Evolutionary conservation across 805 yeast species (phyloP).

Genomic region (Diddensiella transvaalensis): DNA sequence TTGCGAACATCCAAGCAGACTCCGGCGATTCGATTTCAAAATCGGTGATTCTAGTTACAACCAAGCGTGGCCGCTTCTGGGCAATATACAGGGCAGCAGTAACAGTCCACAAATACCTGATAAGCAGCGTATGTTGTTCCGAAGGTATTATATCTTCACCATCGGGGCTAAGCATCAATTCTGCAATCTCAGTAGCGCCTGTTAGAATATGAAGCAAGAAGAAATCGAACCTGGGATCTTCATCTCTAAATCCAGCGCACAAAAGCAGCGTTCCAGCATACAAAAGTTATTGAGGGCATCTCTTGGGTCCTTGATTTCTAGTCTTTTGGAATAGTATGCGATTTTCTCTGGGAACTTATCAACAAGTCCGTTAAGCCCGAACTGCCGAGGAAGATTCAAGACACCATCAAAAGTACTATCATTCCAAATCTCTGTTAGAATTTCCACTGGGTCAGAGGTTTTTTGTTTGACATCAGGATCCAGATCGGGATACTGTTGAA

Average conservation of each 20-base stretch:
- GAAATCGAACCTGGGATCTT: conserved; percentile 27
- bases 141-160: conserved; percentile 10
- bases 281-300: conserved; percentile 21
- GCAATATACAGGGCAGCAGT: conserved; percentile 19
- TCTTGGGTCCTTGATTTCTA: conserved; percentile 21
- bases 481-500: neutral
- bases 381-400: conserved; percentile 5
- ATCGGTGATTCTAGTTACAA: conserved; percentile 9
- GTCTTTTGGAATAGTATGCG: conserved; percentile 16
- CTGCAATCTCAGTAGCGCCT: conserved; percentile 25
- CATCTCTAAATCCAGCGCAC: conserved; percentile 23
- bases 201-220: conserved; percentile 31
- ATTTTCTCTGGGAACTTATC: conserved; percentile 17
- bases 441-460: conserved; percentile 20
- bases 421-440: conserved; percentile 22
- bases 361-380: conserved; percentile 8
- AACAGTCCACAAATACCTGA: conserved; percentile 18
- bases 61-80: conserved; percentile 21
- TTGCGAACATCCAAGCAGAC: conserved; percentile 19
- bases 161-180: conserved; percentile 17
- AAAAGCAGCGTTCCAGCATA: conserved; percentile 23
- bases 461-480: conserved; percentile 2
- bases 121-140: conserved; percentile 9
- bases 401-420: conserved; percentile 20
- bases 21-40: conserved; percentile 11